A percentile compares a stretch with the other conserved stretches of the same genome.
Conservation (phyloP, 805 yeast genomes). For the Sugiyamaella floridensis region DNA sequence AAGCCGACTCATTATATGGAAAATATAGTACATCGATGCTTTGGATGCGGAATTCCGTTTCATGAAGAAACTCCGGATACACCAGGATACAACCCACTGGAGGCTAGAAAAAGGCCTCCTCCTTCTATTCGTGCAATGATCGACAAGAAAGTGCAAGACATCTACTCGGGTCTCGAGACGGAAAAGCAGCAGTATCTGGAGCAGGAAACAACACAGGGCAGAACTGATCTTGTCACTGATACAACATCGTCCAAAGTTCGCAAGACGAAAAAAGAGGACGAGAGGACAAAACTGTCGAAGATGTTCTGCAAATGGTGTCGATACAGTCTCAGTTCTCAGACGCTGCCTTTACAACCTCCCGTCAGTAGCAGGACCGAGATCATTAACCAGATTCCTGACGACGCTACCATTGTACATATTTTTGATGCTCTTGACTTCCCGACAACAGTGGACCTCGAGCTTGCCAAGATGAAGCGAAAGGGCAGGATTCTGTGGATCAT, state of each 20-base stretch:
- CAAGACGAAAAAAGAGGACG: neutral
- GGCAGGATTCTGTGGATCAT: conserved; percentile 29
- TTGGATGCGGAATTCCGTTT: conserved; percentile 7
- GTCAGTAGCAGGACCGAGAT: conserved; percentile 19
- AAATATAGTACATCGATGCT: neutral
- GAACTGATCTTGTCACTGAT: neutral
- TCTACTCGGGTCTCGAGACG: neutral
- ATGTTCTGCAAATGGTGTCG: conserved; percentile 22
- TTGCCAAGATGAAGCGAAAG: conserved; percentile 28
- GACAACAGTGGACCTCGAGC: conserved; percentile 39
- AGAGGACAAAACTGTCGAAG: conserved; percentile 3
- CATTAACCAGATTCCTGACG: conserved; percentile 34
- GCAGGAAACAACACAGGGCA: neutral
- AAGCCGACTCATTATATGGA: neutral
- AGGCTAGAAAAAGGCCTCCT: neutral
- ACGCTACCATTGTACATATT: conserved; percentile 49
- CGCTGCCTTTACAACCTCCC: conserved; percentile 8
- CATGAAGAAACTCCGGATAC: conserved; percentile 4
- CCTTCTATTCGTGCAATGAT: neutral
- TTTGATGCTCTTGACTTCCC: conserved; percentile 72
- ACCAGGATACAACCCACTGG: conserved; percentile 6
- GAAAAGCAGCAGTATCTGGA: neutral
- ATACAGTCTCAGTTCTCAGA: conserved; percentile 10
- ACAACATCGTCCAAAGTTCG: neutral
- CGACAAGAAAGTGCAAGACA: neutral